Evolutionary conservation across 1,284 basidiomycete species (phyloP), one percentile per base, ranked within the genome.

Genomic region (Termitomyces sp.): DNA sequence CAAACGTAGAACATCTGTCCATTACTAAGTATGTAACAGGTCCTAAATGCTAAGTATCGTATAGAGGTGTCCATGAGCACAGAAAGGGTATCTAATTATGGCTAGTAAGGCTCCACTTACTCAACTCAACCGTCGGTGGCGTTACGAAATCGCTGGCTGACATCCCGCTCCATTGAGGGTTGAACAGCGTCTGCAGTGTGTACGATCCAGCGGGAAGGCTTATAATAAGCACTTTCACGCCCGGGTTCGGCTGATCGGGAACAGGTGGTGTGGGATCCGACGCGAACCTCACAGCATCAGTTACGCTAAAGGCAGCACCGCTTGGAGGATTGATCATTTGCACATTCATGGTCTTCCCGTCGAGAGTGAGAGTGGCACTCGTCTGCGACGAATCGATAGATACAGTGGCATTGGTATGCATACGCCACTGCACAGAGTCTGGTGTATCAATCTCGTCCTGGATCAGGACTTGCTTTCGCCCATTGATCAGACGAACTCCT

Each of bases 401-500:
- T 18, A 75, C 62, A 2, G 71, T 73, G 3, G 73, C 70, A 59
- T 96, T 99, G 56, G 97, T 98, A 71, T 99, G 95, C 77, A 94
- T 91, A 46, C 94, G 84, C 96, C 96, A 98, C 76, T 88, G 79
- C 52, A 95, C 72, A 21, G 76, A 63, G 21, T 69, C 73, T 24
- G 83, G 73, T 14, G 51, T 14, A 16, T 71, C 77, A 65, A 95
- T 84, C 64, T 96, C 93, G 70, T 94, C 92, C 68, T 93, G 93
- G 38, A 95, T 68, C 6, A 99, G 82, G n/a, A 98, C 83, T 71
- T 98, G 97, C 59, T 80, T 83, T 54, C 97, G 85, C 39, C 76
- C 79, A 71, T 99, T 99, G 59, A 99, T 67, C 60, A 88, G 68
- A 50, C 94, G 91, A 55, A 97, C 78, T 56, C 95, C 97, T 53